These are phyloP conservation scores for Paratinospora sagittata DNA, from an alignment of 164 flowering plant genomes.

Conservation along the genomic window DNA sequence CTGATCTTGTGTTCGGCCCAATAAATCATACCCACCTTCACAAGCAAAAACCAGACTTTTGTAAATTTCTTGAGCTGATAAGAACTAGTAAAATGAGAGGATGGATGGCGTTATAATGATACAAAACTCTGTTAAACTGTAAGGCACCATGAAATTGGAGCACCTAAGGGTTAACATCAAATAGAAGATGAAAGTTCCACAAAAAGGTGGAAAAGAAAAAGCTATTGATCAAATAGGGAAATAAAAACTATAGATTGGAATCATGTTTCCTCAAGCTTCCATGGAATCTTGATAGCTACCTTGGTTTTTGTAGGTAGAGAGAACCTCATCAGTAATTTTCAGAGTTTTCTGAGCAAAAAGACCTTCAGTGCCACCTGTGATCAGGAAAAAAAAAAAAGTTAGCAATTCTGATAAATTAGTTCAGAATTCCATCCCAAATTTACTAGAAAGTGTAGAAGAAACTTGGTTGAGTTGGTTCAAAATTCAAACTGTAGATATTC, in stretches of 20 bases:
- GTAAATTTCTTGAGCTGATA: background rate
- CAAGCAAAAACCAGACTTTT: slow-evolving; percentile 6
- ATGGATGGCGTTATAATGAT: background rate
- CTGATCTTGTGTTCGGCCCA: slow-evolving; percentile 95
- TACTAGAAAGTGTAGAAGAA: background rate
- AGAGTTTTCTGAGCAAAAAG: slow-evolving; percentile 87
- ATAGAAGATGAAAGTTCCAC: background rate
- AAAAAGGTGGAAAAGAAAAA: background rate
- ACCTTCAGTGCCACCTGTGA: slow-evolving; percentile 92
- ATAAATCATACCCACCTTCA: slow-evolving; percentile 94
- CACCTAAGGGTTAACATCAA: background rate
- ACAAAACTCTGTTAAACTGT: background rate
- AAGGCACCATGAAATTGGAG: background rate
- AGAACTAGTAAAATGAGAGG: background rate
- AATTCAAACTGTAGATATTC: background rate
- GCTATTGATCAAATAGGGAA: background rate
- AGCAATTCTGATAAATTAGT: background rate
- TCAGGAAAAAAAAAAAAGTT: slow-evolving; percentile 7
- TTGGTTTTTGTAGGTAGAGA: slow-evolving; percentile 87
- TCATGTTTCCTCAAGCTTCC: background rate
- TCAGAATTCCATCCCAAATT: background rate
- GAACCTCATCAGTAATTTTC: slow-evolving; percentile 79
- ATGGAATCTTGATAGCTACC: slow-evolving; percentile 34
- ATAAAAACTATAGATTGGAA: background rate
- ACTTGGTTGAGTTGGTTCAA: background rate